phyloP scores from a whole-genome alignment of 352 stramenopile species.

The Pythium plurisporium region DNA sequence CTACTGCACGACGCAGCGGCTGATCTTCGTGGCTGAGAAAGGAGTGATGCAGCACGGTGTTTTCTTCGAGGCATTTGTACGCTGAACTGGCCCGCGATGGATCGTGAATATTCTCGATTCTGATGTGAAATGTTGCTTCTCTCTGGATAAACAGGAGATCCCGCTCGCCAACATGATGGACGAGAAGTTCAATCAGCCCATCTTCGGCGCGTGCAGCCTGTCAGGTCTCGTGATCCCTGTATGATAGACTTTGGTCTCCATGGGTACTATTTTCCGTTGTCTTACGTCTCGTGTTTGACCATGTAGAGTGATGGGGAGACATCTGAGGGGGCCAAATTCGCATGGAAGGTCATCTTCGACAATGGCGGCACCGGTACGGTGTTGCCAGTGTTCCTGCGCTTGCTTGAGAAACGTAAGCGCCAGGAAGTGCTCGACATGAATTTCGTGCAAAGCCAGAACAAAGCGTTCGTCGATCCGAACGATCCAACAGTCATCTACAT shows the following conservation, averaged over 20 bases:
- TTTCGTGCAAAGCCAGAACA: conserved; percentile 79
- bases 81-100: conserved; percentile 3
- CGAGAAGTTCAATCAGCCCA: conserved; percentile 89
- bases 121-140: neutral
- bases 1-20: conserved; percentile 83
- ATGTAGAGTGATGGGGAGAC: conserved; percentile 27
- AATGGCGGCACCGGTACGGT: conserved; percentile 81
- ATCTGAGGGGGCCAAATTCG: conserved; percentile 29
- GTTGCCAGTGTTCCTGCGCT: conserved; percentile 73
- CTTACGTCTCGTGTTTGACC: neutral
- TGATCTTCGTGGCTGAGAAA: conserved; percentile 83
- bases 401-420: conserved; percentile 78
- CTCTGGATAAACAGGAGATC: conserved; percentile 44
- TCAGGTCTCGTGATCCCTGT: conserved; percentile 63
- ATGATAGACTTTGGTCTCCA: conserved; percentile 3
- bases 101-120: neutral
- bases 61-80: conserved; percentile 72
- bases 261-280: neutral
- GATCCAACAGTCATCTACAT: conserved; percentile 85
- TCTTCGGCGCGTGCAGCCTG: conserved; percentile 87
- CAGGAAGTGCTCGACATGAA: conserved; percentile 65
- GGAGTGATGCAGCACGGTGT: conserved; percentile 50
- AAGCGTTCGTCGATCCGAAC: conserved; percentile 83
- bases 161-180: conserved; percentile 72
- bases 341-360: conserved; percentile 83